A percentile compares a stretch with the other conserved stretches of the same genome.
These are phyloP conservation scores for Aspergillus wentii DNA, from an alignment of 495 filamentous ascomycete species.

Conservation along the genomic window DNA sequence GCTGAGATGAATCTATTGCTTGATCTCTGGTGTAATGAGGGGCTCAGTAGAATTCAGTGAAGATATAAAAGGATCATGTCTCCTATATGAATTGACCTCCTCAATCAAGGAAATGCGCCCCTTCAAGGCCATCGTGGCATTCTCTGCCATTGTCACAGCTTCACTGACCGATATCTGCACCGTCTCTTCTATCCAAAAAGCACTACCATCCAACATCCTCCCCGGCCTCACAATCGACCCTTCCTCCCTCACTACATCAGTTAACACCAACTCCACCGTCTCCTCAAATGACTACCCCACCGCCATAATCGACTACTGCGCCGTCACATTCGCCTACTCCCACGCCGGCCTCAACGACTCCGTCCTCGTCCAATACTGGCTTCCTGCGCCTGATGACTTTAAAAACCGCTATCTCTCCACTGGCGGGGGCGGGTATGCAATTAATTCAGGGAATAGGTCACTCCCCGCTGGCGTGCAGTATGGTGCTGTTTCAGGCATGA, in stretches of 20 bases:
- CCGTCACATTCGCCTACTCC: conserved; percentile 1
- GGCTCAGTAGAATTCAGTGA: too few relatives aligned
- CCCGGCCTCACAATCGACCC: conserved; percentile 27
- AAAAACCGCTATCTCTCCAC: conserved; percentile 39
- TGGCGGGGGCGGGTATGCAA: conserved; percentile 42
- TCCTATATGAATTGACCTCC: too few relatives aligned
- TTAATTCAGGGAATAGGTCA: conserved; percentile 29
- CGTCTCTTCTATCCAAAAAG: not conserved
- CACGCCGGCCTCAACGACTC: not conserved
- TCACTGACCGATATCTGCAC: not conserved
- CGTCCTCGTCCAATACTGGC: conserved; percentile 32
- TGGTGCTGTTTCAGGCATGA: conserved; percentile 35
- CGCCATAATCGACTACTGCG: conserved; percentile 5
- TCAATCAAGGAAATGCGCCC: too few relatives aligned
- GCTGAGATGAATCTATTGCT: too few relatives aligned
- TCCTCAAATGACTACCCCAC: conserved; percentile 2
- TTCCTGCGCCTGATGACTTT: conserved; percentile 34
- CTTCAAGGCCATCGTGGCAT: too few relatives aligned
- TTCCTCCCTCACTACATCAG: conserved; percentile 19
- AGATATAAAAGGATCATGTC: too few relatives aligned
- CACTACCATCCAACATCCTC: not conserved
- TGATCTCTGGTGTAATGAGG: too few relatives aligned
- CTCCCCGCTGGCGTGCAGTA: not conserved
- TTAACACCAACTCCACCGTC: conserved; percentile 22
- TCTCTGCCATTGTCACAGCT: not conserved